These are phyloP conservation scores for Epichloe baconii DNA, from an alignment of 2,329 filamentous ascomycete species.

Conservation along the genomic window DNA sequence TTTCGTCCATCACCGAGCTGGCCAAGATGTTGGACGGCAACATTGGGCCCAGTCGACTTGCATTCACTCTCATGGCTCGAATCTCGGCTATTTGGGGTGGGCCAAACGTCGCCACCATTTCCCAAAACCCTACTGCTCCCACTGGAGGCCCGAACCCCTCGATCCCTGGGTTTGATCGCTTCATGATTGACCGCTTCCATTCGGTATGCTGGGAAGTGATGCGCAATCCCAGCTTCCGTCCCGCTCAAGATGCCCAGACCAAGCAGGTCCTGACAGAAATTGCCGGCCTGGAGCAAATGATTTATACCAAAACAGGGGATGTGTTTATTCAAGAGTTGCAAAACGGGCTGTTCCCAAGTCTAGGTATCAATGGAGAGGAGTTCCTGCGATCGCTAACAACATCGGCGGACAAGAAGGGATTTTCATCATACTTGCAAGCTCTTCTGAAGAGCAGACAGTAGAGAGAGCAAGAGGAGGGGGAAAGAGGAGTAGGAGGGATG, in stretches of 20 bases:
- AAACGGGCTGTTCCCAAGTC: conserved; percentile 46
- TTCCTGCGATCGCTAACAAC: conserved; percentile 47
- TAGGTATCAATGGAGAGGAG: conserved; percentile 50
- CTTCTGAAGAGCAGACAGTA: conserved; percentile 36
- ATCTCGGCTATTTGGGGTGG: conserved; percentile 90
- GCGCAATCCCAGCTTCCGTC: conserved; percentile 63
- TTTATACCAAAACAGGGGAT: conserved; percentile 81
- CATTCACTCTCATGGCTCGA: conserved; percentile 67
- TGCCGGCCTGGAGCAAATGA: conserved; percentile 72
- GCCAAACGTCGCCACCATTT: conserved; percentile 54
- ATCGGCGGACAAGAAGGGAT: conserved; percentile 43
- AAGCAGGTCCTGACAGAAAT: conserved; percentile 82
- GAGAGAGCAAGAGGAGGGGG: neutral
- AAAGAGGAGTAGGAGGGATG: neutral
- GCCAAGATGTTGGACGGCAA: conserved; percentile 62
- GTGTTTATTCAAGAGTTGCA: conserved; percentile 62
- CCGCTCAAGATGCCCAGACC: conserved; percentile 70
- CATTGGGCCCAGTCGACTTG: conserved; percentile 50
- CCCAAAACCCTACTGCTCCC: conserved; percentile 35
- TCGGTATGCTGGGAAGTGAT: conserved; percentile 83
- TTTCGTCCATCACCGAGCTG: conserved; percentile 73
- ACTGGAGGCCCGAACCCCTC: conserved; percentile 38
- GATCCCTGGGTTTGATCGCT: conserved; percentile 82
- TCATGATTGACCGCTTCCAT: conserved; percentile 82
- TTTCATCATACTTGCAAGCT: conserved; percentile 50